These are phyloP conservation scores for Penstemon eatonii DNA, from an alignment of 257 asterid genomes.

Conservation along the genomic window DNA sequence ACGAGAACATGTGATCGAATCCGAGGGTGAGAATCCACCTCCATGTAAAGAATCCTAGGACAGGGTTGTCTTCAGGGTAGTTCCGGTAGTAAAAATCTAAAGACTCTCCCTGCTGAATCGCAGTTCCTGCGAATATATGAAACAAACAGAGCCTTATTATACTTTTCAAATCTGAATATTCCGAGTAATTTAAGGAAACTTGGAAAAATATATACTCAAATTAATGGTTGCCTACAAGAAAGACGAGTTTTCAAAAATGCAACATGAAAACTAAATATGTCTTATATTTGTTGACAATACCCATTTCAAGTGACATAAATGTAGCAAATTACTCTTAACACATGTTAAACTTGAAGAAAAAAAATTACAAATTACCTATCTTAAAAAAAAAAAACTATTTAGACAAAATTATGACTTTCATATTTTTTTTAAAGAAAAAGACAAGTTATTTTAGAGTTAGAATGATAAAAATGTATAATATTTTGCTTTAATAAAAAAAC, in stretches of 20 bases:
- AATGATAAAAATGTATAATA: no score
- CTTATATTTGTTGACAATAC: no score
- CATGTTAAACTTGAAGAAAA: no score
- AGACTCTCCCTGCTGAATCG: constrained; percentile 73
- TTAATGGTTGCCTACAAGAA: not conserved
- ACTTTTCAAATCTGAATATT: not conserved
- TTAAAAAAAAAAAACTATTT: no score
- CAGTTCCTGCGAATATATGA: constrained; percentile 52
- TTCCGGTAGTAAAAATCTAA: constrained; percentile 64
- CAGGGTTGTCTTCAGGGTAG: constrained; percentile 69
- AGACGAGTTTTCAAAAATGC: not conserved
- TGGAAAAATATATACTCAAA: not conserved
- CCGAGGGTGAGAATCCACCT: constrained; percentile 83
- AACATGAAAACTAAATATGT: not conserved
- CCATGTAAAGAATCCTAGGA: constrained; percentile 71
- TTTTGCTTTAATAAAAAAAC: no score
- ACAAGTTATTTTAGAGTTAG: no score
- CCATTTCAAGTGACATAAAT: no score
- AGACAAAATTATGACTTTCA: no score
- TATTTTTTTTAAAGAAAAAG: no score
- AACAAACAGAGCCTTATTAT: constrained; percentile 10
- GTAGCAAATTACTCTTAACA: no score
- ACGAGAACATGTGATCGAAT: constrained; percentile 87
- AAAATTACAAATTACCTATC: no score
- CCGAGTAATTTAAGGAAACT: not conserved